A percentile compares a stretch with the other conserved stretches of the same genome.
Conservation (phyloP, 2,329 filamentous ascomycete species). For the Hypoxylon sp. region DNA sequence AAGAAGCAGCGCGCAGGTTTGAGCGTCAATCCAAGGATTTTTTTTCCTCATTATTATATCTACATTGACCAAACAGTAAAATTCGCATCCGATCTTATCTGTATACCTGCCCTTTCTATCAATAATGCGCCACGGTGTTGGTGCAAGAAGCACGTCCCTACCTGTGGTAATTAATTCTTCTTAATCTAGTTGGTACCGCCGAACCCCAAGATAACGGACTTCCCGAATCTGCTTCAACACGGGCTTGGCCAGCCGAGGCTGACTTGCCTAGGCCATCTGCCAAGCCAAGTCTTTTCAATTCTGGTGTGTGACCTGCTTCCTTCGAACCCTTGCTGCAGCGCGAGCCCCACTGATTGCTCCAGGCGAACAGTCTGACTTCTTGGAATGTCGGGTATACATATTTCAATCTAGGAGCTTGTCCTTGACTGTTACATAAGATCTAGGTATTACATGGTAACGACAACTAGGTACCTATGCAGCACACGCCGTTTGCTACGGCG, state of each 20-base stretch:
- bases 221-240: conserved; percentile 15
- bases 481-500: background rate
- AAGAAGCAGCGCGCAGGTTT: background rate
- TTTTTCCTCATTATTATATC: background rate
- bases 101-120: background rate
- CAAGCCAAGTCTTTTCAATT: background rate
- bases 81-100: background rate
- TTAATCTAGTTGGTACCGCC: conserved; percentile 28
- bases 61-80: background rate
- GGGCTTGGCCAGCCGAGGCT: background rate
- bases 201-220: conserved; percentile 30
- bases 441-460: background rate
- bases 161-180: too few species aligned
- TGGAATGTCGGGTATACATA: background rate
- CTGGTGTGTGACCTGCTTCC: background rate
- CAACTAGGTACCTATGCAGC: background rate
- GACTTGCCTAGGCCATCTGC: background rate
- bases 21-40: background rate
- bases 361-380: background rate
- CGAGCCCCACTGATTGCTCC: conserved; percentile 12
- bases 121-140: background rate
- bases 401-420: background rate
- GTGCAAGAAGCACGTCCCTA: too few species aligned
- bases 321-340: conserved; percentile 11
- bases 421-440: background rate